Percentiles rank a stretch among this genome's conserved stretches.
phyloP scores from a whole-genome alignment of 805 yeast genomes.

The Maudiozyma serrabonitensis region DNA sequence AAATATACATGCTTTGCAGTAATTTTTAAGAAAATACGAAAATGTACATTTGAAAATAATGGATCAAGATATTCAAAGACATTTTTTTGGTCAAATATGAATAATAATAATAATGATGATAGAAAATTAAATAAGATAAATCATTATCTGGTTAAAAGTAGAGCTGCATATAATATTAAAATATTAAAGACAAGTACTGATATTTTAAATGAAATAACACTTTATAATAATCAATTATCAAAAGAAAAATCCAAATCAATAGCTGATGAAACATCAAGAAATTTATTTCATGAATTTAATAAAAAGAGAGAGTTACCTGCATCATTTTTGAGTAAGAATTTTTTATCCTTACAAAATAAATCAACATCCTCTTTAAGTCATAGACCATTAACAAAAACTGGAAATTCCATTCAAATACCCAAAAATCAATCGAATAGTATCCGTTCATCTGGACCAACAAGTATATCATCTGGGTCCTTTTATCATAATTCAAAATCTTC shows the following conservation, averaged over 20 bases:
- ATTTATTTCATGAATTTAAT: neutral
- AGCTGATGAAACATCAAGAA: neutral
- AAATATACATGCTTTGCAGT: constrained; percentile 11
- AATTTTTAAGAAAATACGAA: constrained; percentile 7
- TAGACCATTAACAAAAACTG: neutral
- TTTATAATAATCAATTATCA: neutral
- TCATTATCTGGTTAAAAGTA: neutral
- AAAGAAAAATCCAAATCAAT: neutral
- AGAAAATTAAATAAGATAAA: neutral
- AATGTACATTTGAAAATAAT: constrained; percentile 4
- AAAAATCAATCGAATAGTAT: neutral
- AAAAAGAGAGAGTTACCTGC: no score
- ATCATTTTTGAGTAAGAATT: neutral
- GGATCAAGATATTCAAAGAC: neutral
- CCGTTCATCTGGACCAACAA: neutral
- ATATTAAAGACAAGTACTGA: neutral
- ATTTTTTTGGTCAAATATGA: neutral
- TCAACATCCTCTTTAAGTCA: neutral
- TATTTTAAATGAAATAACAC: neutral
- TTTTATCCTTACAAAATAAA: neutral
- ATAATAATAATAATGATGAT: neutral
- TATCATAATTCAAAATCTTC: neutral
- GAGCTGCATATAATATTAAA: neutral
- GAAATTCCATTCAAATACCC: neutral
- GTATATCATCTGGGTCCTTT: neutral